Evolutionary conservation across 768 basidiomycete species (phyloP).

Genomic region (Panaeolus papilionaceus): DNA sequence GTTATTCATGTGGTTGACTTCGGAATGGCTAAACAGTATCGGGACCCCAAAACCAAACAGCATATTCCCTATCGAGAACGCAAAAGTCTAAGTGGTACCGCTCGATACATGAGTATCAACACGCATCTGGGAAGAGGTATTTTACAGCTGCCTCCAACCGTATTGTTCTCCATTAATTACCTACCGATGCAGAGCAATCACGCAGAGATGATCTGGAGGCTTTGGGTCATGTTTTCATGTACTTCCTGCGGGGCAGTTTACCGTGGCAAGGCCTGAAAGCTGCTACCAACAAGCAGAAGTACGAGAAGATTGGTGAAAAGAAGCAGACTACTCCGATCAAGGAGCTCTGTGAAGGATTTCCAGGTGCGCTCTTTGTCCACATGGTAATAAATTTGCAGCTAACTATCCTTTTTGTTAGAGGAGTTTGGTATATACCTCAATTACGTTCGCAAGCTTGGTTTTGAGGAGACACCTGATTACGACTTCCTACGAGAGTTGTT

Average conservation of each 20-base stretch:
- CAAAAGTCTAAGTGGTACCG: slow-evolving; percentile 96
- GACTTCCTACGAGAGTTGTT: slow-evolving; percentile 97
- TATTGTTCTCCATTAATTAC: slow-evolving; percentile 18
- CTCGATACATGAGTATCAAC: slow-evolving; percentile 99
- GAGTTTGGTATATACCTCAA: slow-evolving; percentile 99
- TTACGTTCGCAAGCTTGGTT: slow-evolving; percentile 98
- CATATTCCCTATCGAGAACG: slow-evolving; percentile 99
- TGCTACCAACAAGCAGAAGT: slow-evolving; percentile 99
- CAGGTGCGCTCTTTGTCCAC: slow-evolving; percentile 59
- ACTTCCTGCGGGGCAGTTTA: slow-evolving; percentile 94
- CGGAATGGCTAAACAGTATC: slow-evolving; percentile 99
- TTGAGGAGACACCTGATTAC: slow-evolving; percentile 99
- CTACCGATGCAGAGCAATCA: slow-evolving; percentile 69
- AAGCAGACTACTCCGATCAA: slow-evolving; percentile 98
- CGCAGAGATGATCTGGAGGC: slow-evolving; percentile 97
- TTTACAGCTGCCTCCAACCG: slow-evolving; percentile 26
- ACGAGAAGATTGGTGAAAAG: slow-evolving; percentile 99
- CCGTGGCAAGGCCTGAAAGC: slow-evolving; percentile 99
- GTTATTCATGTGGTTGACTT: slow-evolving; percentile 97
- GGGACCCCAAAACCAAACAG: slow-evolving; percentile 98
- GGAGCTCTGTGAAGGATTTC: slow-evolving; percentile 95
- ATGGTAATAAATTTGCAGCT: slow-evolving; percentile 17
- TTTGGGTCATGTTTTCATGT: slow-evolving; percentile 99
- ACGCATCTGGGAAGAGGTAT: slow-evolving; percentile 96
- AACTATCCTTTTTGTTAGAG: slow-evolving; percentile 54